These are phyloP conservation scores for Pisolithus tinctorius DNA, from an alignment of 768 basidiomycete species.

Conservation along the genomic window DNA sequence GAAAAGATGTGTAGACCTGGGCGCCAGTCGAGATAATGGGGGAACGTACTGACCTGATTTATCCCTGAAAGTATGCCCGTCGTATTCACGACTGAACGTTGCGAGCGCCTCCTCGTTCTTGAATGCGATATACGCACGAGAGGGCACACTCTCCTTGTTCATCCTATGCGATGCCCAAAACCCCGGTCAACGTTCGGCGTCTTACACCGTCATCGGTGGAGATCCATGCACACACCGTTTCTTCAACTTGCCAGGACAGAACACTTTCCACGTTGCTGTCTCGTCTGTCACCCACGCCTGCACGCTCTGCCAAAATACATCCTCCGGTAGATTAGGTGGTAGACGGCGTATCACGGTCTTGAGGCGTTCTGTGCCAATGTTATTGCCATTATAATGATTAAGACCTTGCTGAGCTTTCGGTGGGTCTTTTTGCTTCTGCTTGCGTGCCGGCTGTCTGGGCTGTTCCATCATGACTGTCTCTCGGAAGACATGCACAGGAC, in stretches of 20 bases:
- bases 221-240: conserved; percentile 47
- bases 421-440: too few species aligned
- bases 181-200: background rate
- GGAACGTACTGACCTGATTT: conserved; percentile 63
- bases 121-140: conserved; percentile 91
- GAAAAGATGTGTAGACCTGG: too few species aligned
- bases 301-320: conserved; percentile 91
- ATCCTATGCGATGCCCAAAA: conserved; percentile 34
- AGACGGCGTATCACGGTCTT: conserved; percentile 86
- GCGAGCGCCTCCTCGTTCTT: conserved; percentile 66
- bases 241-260: conserved; percentile 59
- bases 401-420: too few species aligned
- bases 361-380: conserved; percentile 48
- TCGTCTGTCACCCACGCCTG: conserved; percentile 77
- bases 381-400: too few species aligned
- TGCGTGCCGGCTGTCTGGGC: too few species aligned
- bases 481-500: too few species aligned
- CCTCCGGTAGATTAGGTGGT: conserved; percentile 88
- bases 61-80: conserved; percentile 88
- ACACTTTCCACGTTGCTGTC: conserved; percentile 59
- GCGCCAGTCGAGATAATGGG: too few species aligned
- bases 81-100: conserved; percentile 74
- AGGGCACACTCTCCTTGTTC: conserved; percentile 79
- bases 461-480: too few species aligned
- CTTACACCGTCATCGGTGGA: too few species aligned